Base-by-base conservation (phyloP, 345 rosid species). In the Linum usitatissimum region DNA sequence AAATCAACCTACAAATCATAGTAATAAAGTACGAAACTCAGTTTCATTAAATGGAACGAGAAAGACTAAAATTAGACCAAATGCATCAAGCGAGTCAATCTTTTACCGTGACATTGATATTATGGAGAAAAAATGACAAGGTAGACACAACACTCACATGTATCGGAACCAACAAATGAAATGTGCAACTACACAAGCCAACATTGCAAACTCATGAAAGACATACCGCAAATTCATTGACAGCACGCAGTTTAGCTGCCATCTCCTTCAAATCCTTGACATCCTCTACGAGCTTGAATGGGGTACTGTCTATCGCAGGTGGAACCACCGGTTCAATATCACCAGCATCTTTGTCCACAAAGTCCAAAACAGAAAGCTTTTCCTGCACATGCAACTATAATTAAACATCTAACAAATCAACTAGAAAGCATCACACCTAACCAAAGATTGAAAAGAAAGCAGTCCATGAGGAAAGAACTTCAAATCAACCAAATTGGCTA, bases 201-300 rank as follows among this genome's bases (percentile, higher is more conserved):
- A 2, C 51, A 45, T 15, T 45, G 1, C 38, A 42, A 42, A 45
- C 51, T 10, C 51, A 10, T 10, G 10, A 45, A 45, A 13, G 3
- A 45, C 18, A 84, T 78, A 93, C 99, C 75, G 97, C 91, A 84
- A 90, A 87, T 75, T 90, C 97, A 30, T 78, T 66, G 10, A 75
- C 94, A 54, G 61, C 57, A 30, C 68, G 79, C 71, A 93, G 67
- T 68, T 81, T 90, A 39, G 84, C 79, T 30, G 83, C 97, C 73
- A 93, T 64, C 63, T 79, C 87, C 80, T 87, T 76, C 61, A 90
- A 83, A 78, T 86, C 94, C 70, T 81, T 80, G 53, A 90, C 90
- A 42, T 84, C 87, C 73, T 83, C 81, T 65, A 93, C 87, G 58
- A 83, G 66, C 83, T 84, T 87, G 70, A 87, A 87, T 54, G 94